Percentiles rank a stretch among this genome's conserved stretches.
These are phyloP conservation scores for Penicillium sp. DNA, from an alignment of 2,329 filamentous ascomycete genomes.

Conservation along the genomic window DNA sequence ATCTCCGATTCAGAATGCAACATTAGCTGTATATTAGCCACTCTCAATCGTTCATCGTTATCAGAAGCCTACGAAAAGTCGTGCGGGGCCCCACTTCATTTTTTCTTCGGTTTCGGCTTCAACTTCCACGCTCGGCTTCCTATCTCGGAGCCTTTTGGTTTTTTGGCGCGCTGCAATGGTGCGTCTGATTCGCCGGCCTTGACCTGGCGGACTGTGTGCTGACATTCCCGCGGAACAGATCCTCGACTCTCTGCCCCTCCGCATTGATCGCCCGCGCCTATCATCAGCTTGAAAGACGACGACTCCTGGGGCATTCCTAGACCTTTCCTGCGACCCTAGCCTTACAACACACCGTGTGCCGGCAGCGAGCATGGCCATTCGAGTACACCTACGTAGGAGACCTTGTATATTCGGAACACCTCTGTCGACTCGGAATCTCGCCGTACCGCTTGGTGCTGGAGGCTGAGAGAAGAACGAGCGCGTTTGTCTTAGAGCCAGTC, in stretches of 20 bases:
- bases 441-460: constrained; percentile 5
- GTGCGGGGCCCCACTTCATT: background rate
- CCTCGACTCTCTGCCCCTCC: constrained; percentile 9
- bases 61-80: background rate
- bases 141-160: background rate
- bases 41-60: no score
- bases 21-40: no score
- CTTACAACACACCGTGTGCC: background rate
- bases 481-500: background rate
- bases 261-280: background rate
- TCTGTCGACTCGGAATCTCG: constrained; percentile 6
- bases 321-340: background rate
- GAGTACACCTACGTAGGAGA: constrained; percentile 12
- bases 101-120: background rate
- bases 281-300: constrained; percentile 1
- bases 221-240: constrained; percentile 6
- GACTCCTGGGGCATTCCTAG: background rate
- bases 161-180: background rate
- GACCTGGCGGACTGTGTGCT: constrained; percentile 2
- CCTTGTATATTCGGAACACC: constrained; percentile 14
- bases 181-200: background rate
- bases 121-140: background rate
- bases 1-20: no score
- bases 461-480: constrained; percentile 12
- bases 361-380: constrained; percentile 23